Conservation (phyloP, 2,329 filamentous ascomycete genomes). For the Rhynchosporium secalis region DNA sequence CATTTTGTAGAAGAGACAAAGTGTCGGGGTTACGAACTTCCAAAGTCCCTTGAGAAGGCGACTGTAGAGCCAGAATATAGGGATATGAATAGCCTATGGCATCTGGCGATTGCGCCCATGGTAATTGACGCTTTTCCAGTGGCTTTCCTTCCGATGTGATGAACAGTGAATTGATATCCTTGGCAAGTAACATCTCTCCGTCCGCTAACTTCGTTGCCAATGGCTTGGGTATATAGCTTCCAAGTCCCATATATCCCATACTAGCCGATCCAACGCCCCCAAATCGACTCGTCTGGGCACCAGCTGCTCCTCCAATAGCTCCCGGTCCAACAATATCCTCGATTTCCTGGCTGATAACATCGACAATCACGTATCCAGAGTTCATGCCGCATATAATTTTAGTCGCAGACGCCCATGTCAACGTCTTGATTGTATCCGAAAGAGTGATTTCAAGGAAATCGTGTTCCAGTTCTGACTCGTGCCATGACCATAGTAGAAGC, state of each 20-base stretch:
- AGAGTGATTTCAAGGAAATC: constrained; percentile 77
- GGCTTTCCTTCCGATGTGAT: constrained; percentile 81
- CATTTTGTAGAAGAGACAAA: constrained; percentile 81
- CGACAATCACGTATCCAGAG: constrained; percentile 84
- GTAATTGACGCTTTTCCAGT: constrained; percentile 82
- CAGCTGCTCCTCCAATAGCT: constrained; percentile 64
- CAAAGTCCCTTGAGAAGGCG: constrained; percentile 77
- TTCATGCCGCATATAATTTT: constrained; percentile 89
- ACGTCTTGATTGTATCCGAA: constrained; percentile 78
- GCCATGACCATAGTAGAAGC: constrained; percentile 91
- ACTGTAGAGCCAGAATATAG: constrained; percentile 84
- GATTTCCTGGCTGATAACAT: constrained; percentile 72
- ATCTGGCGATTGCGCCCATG: constrained; percentile 86
- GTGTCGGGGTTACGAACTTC: constrained; percentile 94
- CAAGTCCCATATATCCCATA: constrained; percentile 97
- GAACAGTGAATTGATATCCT: constrained; percentile 94
- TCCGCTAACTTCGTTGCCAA: constrained; percentile 80
- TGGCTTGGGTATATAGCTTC: constrained; percentile 87
- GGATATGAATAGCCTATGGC: constrained; percentile 95
- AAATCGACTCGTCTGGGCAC: constrained; percentile 60
- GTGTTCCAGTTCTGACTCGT: constrained; percentile 81
- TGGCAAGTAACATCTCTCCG: constrained; percentile 88
- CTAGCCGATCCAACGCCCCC: constrained; percentile 80
- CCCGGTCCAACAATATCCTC: constrained; percentile 80
- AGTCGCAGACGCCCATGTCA: constrained; percentile 88